Conservation (phyloP, 2,329 filamentous ascomycete species). For the Xylaria sp. region DNA sequence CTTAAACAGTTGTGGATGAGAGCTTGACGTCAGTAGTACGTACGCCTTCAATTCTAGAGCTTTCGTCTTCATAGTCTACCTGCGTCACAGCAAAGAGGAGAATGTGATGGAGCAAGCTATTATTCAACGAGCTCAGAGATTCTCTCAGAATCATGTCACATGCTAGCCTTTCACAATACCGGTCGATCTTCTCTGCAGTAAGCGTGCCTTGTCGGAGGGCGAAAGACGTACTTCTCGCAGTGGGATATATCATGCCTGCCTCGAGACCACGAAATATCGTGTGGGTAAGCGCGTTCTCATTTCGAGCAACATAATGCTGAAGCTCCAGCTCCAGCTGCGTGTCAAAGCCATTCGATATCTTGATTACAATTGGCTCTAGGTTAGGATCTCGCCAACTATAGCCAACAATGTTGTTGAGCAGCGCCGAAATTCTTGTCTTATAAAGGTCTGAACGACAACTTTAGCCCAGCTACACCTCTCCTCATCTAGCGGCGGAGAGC, state of each 20-base stretch:
- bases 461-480: background rate
- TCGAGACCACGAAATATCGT: constrained; percentile 19
- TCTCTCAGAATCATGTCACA: constrained; percentile 13
- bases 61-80: constrained; percentile 3
- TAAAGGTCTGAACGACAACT: constrained; percentile 6
- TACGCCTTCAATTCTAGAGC: constrained; percentile 15
- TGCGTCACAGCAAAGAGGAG: constrained; percentile 12
- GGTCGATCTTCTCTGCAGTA: constrained; percentile 15
- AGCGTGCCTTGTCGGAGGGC: constrained; percentile 6
- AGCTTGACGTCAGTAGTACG: background rate
- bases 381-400: background rate
- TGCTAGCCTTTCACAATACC: constrained; percentile 13
- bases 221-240: constrained; percentile 16
- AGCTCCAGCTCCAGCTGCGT: constrained; percentile 12
- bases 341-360: constrained; percentile 17
- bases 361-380: background rate
- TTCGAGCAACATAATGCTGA: background rate
- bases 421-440: constrained; percentile 9
- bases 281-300: constrained; percentile 18
- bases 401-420: constrained; percentile 4
- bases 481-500: background rate
- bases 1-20: background rate
- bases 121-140: background rate
- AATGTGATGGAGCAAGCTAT: constrained; percentile 12
- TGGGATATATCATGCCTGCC: constrained; percentile 11